phyloP scores from a whole-genome alignment of 257 asterid genomes.

The Ophiorrhiza pumila region DNA sequence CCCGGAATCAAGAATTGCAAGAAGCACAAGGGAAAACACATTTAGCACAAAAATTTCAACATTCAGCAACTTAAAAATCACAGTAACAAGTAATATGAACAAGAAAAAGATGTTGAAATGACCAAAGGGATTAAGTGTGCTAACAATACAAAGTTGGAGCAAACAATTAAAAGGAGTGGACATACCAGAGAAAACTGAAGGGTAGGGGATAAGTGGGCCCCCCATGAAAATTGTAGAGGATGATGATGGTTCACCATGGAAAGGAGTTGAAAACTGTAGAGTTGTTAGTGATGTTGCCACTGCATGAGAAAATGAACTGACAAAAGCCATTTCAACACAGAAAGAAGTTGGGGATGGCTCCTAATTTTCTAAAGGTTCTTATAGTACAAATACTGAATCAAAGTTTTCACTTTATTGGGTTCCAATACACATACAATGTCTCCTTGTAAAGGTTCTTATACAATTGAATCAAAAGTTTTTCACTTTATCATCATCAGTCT shows the following conservation, averaged over 20 bases:
- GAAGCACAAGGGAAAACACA: background rate
- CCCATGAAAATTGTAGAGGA: constrained; percentile 43
- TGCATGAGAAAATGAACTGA: constrained; percentile 30
- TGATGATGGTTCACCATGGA: constrained; percentile 41
- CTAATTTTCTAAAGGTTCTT: no score
- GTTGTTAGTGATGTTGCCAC: constrained; percentile 21
- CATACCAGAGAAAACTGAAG: constrained; percentile 36
- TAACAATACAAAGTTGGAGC: background rate
- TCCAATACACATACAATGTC: no score
- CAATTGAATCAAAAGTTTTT: no score
- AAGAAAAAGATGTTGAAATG: background rate
- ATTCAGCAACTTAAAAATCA: background rate
- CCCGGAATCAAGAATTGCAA: constrained; percentile 7
- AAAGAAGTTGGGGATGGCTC: background rate
- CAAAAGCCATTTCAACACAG: constrained; percentile 36
- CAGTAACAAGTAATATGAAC: background rate
- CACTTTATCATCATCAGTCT: no score
- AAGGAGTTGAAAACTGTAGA: constrained; percentile 36
- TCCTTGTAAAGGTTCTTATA: no score
- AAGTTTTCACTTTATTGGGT: no score
- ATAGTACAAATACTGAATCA: no score
- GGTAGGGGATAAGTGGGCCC: constrained; percentile 27
- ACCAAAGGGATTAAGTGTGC: background rate
- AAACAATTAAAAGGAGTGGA: background rate
- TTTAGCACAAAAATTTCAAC: background rate